phyloP scores from a whole-genome alignment of 257 asterid species.

The Oldenlandia corymbosa region DNA sequence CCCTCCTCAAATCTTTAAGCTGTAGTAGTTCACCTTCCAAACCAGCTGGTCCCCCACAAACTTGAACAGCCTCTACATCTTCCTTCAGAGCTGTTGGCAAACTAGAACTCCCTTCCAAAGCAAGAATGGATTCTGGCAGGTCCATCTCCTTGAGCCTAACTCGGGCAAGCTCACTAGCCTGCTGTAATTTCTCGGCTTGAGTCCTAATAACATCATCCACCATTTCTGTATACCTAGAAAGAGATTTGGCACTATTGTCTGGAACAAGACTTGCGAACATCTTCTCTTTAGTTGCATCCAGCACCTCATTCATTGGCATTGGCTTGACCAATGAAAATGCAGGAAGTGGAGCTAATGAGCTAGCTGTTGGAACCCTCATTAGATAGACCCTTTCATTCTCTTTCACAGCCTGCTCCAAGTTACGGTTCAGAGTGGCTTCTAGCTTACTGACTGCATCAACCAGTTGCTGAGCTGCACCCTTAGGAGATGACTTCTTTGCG shows the following conservation, averaged over 20 bases:
- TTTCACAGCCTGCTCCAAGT: conserved; percentile 85
- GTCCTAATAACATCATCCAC: conserved; percentile 85
- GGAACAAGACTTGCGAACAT: conserved; percentile 97
- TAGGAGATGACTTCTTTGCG: conserved; percentile 72
- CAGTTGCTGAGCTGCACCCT: conserved; percentile 86
- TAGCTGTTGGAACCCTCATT: conserved; percentile 88
- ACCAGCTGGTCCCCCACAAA: conserved; percentile 92
- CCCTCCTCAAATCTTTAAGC: conserved; percentile 87
- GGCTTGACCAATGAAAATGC: conserved; percentile 91
- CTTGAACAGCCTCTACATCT: conserved; percentile 88
- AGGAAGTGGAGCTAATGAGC: conserved; percentile 78
- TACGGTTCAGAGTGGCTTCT: conserved; percentile 57
- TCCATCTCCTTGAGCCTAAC: conserved; percentile 96
- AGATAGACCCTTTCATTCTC: conserved; percentile 96
- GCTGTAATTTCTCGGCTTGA: conserved; percentile 96
- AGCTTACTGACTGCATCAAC: conserved; percentile 68
- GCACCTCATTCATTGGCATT: conserved; percentile 76
- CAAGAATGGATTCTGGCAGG: conserved; percentile 86
- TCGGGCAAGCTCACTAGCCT: conserved; percentile 97
- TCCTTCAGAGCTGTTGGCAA: conserved; percentile 68
- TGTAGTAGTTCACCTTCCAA: conserved; percentile 89
- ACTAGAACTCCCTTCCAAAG: conserved; percentile 73
- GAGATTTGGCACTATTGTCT: conserved; percentile 88
- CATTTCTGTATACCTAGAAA: conserved; percentile 95
- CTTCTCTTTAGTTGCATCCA: conserved; percentile 85